Evolutionary conservation across 2,329 filamentous ascomycete species (phyloP).

Genomic region (Cladosporium sp.): DNA sequence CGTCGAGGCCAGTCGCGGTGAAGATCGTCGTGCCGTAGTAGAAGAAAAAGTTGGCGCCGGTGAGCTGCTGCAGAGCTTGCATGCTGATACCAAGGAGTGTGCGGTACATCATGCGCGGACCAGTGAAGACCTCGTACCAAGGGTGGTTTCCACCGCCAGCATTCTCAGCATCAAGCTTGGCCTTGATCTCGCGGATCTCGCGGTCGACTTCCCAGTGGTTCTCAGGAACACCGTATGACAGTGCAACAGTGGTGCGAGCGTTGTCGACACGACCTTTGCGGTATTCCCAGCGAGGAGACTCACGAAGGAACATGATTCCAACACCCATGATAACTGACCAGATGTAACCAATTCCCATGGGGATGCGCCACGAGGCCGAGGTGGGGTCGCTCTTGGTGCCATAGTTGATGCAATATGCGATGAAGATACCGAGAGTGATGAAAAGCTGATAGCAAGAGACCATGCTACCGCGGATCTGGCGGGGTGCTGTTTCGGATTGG

Average conservation of each 20-base stretch:
- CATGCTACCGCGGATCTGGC: constrained; percentile 59
- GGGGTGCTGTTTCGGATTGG: constrained; percentile 61
- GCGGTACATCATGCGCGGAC: constrained; percentile 63
- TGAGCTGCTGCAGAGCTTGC: constrained; percentile 63
- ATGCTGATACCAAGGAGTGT: constrained; percentile 58
- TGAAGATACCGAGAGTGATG: constrained; percentile 63
- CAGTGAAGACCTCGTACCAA: constrained; percentile 63
- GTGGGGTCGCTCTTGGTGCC: constrained; percentile 48
- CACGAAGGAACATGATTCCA: constrained; percentile 52
- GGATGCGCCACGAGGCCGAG: constrained; percentile 57
- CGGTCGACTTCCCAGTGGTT: constrained; percentile 51
- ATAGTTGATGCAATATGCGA: constrained; percentile 51
- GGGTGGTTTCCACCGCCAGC: constrained; percentile 44
- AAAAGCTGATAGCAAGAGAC: constrained; percentile 64
- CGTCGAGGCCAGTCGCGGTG: constrained; percentile 32
- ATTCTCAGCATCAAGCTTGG: constrained; percentile 51
- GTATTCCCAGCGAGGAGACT: constrained; percentile 56
- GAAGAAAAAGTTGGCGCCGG: constrained; percentile 65
- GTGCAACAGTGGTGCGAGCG: constrained; percentile 48
- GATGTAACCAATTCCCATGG: constrained; percentile 55
- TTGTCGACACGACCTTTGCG: constrained; percentile 49
- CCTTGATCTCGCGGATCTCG: constrained; percentile 52
- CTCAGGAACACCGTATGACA: constrained; percentile 51
- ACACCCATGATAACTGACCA: constrained; percentile 51
- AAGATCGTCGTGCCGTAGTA: constrained; percentile 48